Percentiles rank a stretch among this genome's conserved stretches.
These are phyloP conservation scores for Ephemerocybe angulata DNA, from an alignment of 768 basidiomycete species.

Conservation along the genomic window DNA sequence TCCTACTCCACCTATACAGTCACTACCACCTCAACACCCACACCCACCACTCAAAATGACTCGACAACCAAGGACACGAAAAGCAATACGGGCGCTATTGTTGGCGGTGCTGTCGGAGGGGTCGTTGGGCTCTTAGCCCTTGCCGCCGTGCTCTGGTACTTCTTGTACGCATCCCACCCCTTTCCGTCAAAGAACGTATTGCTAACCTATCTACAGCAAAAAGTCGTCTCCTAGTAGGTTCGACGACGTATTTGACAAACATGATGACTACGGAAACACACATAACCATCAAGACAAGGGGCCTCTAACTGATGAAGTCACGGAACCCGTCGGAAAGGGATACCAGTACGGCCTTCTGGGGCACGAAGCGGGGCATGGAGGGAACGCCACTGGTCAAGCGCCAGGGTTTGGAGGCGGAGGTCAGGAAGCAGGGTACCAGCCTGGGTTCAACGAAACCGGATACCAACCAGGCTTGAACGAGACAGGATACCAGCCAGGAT, in stretches of 20 bases:
- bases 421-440: neutral
- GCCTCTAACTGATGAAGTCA: neutral
- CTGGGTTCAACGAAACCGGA: neutral
- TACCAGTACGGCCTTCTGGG: neutral
- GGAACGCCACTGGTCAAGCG: neutral
- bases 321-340: neutral
- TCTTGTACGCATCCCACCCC: neutral
- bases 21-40: neutral
- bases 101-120: constrained; percentile 11
- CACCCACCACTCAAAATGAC: neutral
- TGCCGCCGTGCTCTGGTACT: constrained; percentile 3
- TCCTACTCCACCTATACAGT: neutral
- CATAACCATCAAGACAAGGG: neutral
- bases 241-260: constrained; percentile 1
- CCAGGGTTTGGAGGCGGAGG: no score
- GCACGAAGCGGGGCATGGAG: neutral
- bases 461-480: neutral
- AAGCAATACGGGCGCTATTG: constrained; percentile 7
- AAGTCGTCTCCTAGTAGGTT: neutral
- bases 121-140: constrained; percentile 5
- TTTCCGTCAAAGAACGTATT: neutral
- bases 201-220: constrained; percentile 5
- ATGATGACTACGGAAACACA: neutral
- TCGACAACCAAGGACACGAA: neutral
- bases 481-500: neutral